Percentiles rank a stretch among this genome's conserved stretches.
phyloP scores from a whole-genome alignment of 352 stramenopile genomes.

The Globisporangium lucens region DNA sequence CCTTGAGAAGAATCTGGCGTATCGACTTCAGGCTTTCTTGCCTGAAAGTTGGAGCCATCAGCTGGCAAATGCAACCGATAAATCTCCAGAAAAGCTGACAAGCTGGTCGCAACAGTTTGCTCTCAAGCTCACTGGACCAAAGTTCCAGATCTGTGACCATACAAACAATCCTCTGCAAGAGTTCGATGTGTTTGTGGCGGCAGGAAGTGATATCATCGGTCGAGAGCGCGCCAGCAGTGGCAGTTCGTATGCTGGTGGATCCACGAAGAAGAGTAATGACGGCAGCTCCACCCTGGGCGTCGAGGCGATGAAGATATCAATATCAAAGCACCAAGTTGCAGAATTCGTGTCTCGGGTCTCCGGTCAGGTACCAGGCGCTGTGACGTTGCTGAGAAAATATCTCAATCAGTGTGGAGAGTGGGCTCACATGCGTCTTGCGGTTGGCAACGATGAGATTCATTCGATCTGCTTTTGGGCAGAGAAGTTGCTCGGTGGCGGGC shows the following conservation, averaged over 20 bases:
- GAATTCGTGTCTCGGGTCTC: constrained; percentile 14
- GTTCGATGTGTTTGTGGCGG: constrained; percentile 20
- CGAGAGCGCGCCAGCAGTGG: neutral
- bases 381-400: constrained; percentile 18
- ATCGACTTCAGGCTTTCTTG: constrained; percentile 46
- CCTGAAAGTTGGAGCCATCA: constrained; percentile 15
- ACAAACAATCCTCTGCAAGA: constrained; percentile 13
- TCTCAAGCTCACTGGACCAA: constrained; percentile 25
- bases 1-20: constrained; percentile 57
- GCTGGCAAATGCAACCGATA: constrained; percentile 8
- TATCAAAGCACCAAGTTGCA: constrained; percentile 17
- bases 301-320: constrained; percentile 10
- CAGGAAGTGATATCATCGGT: constrained; percentile 4
- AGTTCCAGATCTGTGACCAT: constrained; percentile 30
- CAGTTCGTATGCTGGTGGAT: neutral
- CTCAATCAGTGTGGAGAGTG: constrained; percentile 67
- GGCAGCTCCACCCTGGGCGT: neutral
- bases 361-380: neutral
- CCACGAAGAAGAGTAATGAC: neutral
- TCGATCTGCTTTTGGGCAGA: constrained; percentile 55
- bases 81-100: constrained; percentile 9
- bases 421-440: constrained; percentile 37
- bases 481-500: constrained; percentile 37
- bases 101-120: constrained; percentile 27
- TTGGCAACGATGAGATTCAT: constrained; percentile 34